A percentile compares a stretch with the other conserved stretches of the same genome.
Conservation (phyloP, 768 basidiomycete genomes). For the Boletus pseudopeckii region DNA sequence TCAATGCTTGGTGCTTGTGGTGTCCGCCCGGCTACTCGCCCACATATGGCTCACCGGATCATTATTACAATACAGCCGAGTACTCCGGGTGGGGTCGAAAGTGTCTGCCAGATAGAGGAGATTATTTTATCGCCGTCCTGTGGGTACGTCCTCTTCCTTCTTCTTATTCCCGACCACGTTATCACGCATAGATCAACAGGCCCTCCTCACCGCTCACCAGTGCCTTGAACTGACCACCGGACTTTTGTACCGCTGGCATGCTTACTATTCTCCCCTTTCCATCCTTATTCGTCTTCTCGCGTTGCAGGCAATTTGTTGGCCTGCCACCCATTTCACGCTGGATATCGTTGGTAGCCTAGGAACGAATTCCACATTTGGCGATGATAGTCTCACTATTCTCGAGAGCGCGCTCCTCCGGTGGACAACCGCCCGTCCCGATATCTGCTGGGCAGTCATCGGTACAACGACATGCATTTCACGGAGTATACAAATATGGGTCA, state of each 20-base stretch:
- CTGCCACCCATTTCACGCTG: conserved; percentile 84
- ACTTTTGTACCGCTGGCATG: conserved; percentile 82
- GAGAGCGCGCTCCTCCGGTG: conserved; percentile 31
- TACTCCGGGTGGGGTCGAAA: conserved; percentile 27
- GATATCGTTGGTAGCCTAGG: conserved; percentile 54
- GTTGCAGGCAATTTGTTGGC: conserved; percentile 95
- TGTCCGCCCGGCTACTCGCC: conserved; percentile 38
- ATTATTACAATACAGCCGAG: not conserved
- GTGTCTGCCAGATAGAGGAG: conserved; percentile 50
- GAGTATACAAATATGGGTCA: conserved; percentile 93
- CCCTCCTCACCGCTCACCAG: conserved; percentile 83
- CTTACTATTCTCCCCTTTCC: conserved; percentile 85
- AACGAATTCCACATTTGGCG: conserved; percentile 6
- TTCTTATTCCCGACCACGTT: not conserved
- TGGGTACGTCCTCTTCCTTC: conserved; percentile 50
- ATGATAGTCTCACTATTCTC: conserved; percentile 13
- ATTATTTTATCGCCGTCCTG: conserved; percentile 63
- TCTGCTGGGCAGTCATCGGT: conserved; percentile 87
- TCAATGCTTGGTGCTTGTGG: conserved; percentile 55
- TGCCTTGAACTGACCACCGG: conserved; percentile 87
- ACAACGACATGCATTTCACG: conserved; percentile 83
- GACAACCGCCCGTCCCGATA: conserved; percentile 67
- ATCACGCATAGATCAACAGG: conserved; percentile 38
- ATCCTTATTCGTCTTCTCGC: conserved; percentile 90
- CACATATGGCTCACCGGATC: conserved; percentile 2